phyloP scores from a whole-genome alignment of 75 land plant genomes.

The Selaginella moellendorffii region DNA sequence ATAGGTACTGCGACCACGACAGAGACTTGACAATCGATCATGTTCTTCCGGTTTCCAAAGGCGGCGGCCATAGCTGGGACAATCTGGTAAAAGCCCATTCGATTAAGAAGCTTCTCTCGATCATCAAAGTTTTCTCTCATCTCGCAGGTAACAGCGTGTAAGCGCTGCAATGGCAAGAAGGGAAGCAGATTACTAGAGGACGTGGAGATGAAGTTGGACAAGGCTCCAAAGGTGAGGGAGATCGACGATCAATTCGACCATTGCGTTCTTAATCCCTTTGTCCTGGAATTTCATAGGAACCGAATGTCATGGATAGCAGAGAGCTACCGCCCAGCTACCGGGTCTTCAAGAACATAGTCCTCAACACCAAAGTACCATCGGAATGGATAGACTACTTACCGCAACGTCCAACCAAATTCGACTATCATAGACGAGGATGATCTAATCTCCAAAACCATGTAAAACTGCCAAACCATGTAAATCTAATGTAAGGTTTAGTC shows the following conservation, averaged over 20 bases:
- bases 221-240: constrained; percentile 45
- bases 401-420: not conserved
- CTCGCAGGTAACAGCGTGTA: constrained; percentile 77
- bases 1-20: constrained; percentile 69
- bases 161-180: constrained; percentile 67
- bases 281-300: not conserved
- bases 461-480: too few relatives aligned
- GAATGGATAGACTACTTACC: not conserved
- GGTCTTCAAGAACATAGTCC: not conserved
- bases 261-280: too few relatives aligned
- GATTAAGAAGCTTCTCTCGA: too few relatives aligned
- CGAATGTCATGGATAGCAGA: not conserved
- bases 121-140: too few relatives aligned
- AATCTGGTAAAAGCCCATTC: constrained; percentile 62
- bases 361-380: not conserved
- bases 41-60: constrained; percentile 72
- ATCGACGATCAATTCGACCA: not conserved
- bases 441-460: too few relatives aligned
- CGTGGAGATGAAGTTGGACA: constrained; percentile 60
- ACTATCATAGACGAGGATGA: not conserved
- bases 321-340: not conserved
- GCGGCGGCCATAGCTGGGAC: constrained; percentile 94
- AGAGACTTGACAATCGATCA: constrained; percentile 87
- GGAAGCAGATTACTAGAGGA: constrained; percentile 72
- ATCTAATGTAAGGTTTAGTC: too few relatives aligned